Percentiles rank a stretch among this genome's conserved stretches.
Conservation (phyloP, 116 monocot species). For the Zostera marina region DNA sequence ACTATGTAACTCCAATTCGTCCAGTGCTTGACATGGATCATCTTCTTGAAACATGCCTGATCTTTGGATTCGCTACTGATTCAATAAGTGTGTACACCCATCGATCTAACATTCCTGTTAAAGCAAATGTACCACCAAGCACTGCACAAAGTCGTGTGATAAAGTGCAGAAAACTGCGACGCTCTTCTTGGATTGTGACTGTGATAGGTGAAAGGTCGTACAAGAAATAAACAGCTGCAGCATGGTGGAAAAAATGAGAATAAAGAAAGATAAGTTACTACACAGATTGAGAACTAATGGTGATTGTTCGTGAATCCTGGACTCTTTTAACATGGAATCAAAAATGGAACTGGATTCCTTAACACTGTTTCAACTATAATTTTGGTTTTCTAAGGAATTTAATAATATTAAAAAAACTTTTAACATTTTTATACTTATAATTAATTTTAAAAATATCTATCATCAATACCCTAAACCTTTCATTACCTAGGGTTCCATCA, state of each 20-base stretch:
- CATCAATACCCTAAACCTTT: too few species aligned
- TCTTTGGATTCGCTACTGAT: constrained; percentile 28
- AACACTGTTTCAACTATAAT: too few species aligned
- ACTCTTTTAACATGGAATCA: neutral
- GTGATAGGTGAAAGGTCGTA: constrained; percentile 96
- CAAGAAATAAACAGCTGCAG: constrained; percentile 80
- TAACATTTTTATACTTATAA: too few species aligned
- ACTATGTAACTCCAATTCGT: neutral
- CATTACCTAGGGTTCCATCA: too few species aligned
- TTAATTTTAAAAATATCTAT: too few species aligned
- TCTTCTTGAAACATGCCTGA: constrained; percentile 3
- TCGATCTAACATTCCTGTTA: constrained; percentile 81
- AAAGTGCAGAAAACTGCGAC: constrained; percentile 95
- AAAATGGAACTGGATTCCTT: neutral
- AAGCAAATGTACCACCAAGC: constrained; percentile 95
- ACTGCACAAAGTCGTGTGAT: constrained; percentile 92
- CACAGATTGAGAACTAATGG: neutral
- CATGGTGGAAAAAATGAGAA: constrained; percentile 3
- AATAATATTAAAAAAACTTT: too few species aligned
- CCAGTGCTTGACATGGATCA: neutral
- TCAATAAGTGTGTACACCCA: constrained; percentile 62
- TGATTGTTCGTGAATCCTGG: too few species aligned
- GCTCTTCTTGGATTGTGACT: constrained; percentile 84
- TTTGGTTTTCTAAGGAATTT: neutral
- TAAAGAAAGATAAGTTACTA: neutral